These are phyloP conservation scores for Aspergillus bertholletiae DNA, from an alignment of 495 filamentous ascomycete genomes.

Conservation along the genomic window DNA sequence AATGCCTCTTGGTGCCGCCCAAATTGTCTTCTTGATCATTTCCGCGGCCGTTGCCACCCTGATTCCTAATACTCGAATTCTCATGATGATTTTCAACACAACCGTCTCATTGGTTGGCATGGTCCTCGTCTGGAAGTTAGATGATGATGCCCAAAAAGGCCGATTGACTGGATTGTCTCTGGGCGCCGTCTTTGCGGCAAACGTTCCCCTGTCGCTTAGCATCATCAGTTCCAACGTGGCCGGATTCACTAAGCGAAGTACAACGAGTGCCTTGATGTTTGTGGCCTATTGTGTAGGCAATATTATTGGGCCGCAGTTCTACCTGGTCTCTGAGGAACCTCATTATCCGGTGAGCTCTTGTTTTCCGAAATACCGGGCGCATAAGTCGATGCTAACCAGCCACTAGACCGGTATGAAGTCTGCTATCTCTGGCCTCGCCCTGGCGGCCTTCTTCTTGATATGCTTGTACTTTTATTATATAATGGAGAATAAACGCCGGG, in stretches of 20 bases:
- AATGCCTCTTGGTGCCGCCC: constrained; percentile 36
- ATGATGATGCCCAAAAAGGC: constrained; percentile 46
- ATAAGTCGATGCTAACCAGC: neutral
- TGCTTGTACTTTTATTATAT: constrained; percentile 25
- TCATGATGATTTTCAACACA: constrained; percentile 32
- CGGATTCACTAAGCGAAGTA: constrained; percentile 58
- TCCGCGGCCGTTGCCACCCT: constrained; percentile 28
- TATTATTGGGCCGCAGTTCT: constrained; percentile 39
- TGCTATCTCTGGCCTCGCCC: constrained; percentile 25
- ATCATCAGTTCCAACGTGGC: constrained; percentile 59
- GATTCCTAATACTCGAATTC: constrained; percentile 25
- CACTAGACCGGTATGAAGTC: constrained; percentile 32
- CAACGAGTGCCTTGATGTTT: constrained; percentile 31
- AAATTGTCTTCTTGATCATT: constrained; percentile 34
- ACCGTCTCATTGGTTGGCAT: constrained; percentile 48
- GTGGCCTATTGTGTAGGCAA: constrained; percentile 29
- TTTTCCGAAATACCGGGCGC: neutral
- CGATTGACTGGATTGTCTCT: constrained; percentile 54
- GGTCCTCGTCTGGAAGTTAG: constrained; percentile 56
- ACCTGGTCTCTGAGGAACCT: constrained; percentile 28
- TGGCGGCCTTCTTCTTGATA: constrained; percentile 26
- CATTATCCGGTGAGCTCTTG: constrained; percentile 23
- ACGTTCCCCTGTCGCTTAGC: constrained; percentile 52
- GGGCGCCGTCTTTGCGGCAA: constrained; percentile 47
- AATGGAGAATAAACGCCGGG: constrained; percentile 27